Evolutionary conservation across 208 protist species (phyloP).

Genomic region (Paratrypanosoma confusum): DNA sequence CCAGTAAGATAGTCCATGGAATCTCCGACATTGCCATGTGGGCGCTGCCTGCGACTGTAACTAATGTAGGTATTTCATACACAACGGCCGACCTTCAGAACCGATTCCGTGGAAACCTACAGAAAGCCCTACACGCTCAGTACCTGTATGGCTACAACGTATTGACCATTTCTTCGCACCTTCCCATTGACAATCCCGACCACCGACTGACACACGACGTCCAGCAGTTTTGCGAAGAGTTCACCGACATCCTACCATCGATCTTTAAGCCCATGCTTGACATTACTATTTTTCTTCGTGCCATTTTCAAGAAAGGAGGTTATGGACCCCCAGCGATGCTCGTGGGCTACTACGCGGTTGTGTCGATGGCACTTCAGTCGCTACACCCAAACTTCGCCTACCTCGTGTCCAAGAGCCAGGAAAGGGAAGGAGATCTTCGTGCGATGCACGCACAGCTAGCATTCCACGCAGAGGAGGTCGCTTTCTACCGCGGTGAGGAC

Average conservation of each 20-base stretch:
- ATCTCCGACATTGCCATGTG: constrained; percentile 54
- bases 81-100: constrained; percentile 54
- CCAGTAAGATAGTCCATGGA: constrained; percentile 46
- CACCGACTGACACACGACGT: constrained; percentile 68
- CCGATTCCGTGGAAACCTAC: constrained; percentile 50
- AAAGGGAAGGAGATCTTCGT: constrained; percentile 72
- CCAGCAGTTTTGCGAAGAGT: constrained; percentile 57
- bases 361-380: constrained; percentile 37
- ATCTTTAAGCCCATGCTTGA: constrained; percentile 75
- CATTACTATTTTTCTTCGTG: constrained; percentile 55
- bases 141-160: constrained; percentile 51
- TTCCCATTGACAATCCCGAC: constrained; percentile 57
- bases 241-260: constrained; percentile 56
- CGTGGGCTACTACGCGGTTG: constrained; percentile 63
- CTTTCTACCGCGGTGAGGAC: constrained; percentile 82
- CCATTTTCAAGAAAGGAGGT: constrained; percentile 40
- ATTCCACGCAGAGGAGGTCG: constrained; percentile 82
- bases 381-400: constrained; percentile 61
- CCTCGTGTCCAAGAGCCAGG: constrained; percentile 49
- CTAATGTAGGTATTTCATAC: constrained; percentile 52
- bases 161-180: constrained; percentile 41
- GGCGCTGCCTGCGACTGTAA: constrained; percentile 51
- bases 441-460: constrained; percentile 70
- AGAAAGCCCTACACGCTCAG: constrained; percentile 43
- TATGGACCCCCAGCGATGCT: constrained; percentile 38